A percentile compares a stretch with the other conserved stretches of the same genome.
phyloP scores from a whole-genome alignment of 1,284 basidiomycete species.

The Apiotrichum sp. region DNA sequence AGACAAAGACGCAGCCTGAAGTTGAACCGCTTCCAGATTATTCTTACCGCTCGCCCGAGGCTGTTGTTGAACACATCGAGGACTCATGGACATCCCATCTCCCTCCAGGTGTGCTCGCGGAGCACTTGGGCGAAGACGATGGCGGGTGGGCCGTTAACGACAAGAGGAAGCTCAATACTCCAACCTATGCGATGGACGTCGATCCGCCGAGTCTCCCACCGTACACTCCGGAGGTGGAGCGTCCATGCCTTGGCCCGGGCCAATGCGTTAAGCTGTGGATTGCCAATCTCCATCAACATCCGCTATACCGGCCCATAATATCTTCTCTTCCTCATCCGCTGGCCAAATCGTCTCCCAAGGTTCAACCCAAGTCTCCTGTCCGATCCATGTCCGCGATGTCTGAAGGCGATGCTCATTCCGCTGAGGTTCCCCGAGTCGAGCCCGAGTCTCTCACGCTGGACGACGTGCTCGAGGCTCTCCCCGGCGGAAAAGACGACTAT shows the following conservation, averaged over 20 bases:
- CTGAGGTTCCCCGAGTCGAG: background rate
- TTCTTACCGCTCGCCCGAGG: conserved; percentile 37
- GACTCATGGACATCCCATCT: conserved; percentile 29
- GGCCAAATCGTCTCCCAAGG: too few species aligned
- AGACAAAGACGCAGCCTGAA: background rate
- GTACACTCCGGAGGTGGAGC: conserved; percentile 5
- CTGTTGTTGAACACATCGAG: conserved; percentile 34
- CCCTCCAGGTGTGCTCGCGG: conserved; percentile 33
- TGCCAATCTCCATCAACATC: conserved; percentile 29
- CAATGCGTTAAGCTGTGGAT: conserved; percentile 25
- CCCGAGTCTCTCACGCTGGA: conserved; percentile 5
- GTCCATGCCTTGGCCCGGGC: conserved; percentile 36
- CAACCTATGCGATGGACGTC: conserved; percentile 17
- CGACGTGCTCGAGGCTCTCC: conserved; percentile 33
- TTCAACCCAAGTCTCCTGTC: background rate
- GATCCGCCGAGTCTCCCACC: conserved; percentile 1
- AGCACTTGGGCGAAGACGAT: conserved; percentile 26
- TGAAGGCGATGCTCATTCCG: background rate
- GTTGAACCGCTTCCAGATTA: conserved; percentile 4
- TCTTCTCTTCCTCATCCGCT: conserved; percentile 20
- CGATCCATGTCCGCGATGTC: background rate
- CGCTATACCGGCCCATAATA: conserved; percentile 28
- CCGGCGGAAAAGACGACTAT: conserved; percentile 24
- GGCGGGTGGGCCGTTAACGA: background rate
- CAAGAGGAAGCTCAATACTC: too few species aligned